A percentile compares a stretch with the other conserved stretches of the same genome.
phyloP scores from a whole-genome alignment of 1,139 yeast species.

The Candida glucosophila region DNA sequence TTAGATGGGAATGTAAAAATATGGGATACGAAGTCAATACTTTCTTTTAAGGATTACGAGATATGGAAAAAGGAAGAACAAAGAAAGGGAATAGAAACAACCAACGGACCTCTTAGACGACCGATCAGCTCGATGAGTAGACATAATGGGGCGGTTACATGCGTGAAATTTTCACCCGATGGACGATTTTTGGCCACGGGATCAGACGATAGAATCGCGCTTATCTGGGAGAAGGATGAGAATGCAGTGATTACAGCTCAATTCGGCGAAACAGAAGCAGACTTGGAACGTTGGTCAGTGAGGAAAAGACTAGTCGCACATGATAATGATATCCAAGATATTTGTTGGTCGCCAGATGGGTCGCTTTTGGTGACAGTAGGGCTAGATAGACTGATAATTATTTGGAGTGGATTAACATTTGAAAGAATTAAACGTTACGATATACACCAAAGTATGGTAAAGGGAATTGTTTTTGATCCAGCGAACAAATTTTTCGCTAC shows the following conservation, averaged over 20 bases:
- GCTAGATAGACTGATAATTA: conserved; percentile 78
- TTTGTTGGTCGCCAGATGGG: conserved; percentile 97
- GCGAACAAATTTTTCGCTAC: conserved; percentile 97
- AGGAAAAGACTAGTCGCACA: conserved; percentile 88
- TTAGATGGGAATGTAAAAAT: conserved; percentile 87
- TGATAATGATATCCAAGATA: conserved; percentile 93
- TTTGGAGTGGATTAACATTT: conserved; percentile 91
- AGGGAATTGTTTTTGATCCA: conserved; percentile 95
- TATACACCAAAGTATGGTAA: conserved; percentile 90
- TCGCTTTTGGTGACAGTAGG: conserved; percentile 88
- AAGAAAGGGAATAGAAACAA: conserved; percentile 3
- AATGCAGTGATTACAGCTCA: conserved; percentile 36
- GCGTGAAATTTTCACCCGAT: conserved; percentile 85
- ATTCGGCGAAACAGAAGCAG: conserved; percentile 49
- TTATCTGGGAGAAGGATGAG: conserved; percentile 90
- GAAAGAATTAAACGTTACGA: conserved; percentile 85
- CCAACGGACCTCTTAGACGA: conserved; percentile 24
- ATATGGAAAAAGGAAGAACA: too few species aligned
- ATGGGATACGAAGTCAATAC: conserved; percentile 59
- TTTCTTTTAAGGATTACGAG: conserved; percentile 10
- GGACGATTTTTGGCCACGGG: conserved; percentile 90
- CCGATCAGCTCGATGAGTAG: conserved; percentile 77
- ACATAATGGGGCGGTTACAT: conserved; percentile 90
- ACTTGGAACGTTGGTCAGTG: conserved; percentile 89
- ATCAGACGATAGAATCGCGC: conserved; percentile 83